phyloP scores from a whole-genome alignment of 129 eudicot genomes.

The Daucus carota region DH1_v3.0 NC_030389.2:30959001-30959500 shows the following conservation, averaged over 20 bases:
- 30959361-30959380: conserved; percentile 57
- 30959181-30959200: conserved; percentile 14
- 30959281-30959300: conserved; percentile 29
- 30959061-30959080: neutral
- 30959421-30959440: neutral
- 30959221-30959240: conserved; percentile 22
- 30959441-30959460: neutral
- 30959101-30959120: conserved; percentile 32
- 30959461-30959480: neutral
- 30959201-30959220: conserved; percentile 23
- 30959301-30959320: conserved; percentile 30
- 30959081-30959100: neutral
- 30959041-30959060: neutral
- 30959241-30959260: conserved; percentile 20
- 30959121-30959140: conserved; percentile 16
- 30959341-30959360: conserved; percentile 28
- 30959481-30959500: neutral
- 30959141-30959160: conserved; percentile 22
- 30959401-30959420: conserved; percentile 35
- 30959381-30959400: conserved; percentile 39
- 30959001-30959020: neutral
- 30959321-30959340: conserved; percentile 26
- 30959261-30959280: conserved; percentile 20
- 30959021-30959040: neutral
- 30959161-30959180: conserved; percentile 7